Evolutionary conservation across 345 rosid species (phyloP), one percentile per base, ranked within the genome.

Genomic region (Fremontodendron californicum): DNA sequence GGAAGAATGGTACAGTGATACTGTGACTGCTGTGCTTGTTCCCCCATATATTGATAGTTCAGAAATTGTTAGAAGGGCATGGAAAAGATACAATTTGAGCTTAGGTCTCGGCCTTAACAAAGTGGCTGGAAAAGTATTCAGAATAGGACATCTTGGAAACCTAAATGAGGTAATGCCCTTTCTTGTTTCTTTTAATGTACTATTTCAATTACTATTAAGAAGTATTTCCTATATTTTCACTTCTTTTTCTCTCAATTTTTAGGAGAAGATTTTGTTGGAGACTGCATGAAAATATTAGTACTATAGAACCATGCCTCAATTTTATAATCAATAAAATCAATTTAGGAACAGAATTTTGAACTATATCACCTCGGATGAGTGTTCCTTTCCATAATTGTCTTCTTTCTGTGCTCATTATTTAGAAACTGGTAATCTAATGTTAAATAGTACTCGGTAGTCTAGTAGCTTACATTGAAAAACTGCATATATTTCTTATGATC

Each of bases 1-100:
- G 84, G 99, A 93, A 78, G 99, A 95, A 80, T 95, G 99, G 97
- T 87, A 71, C 84, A 95, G 99, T 77, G 91, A 95, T 88, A 93
- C 99, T 0, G 99, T 95, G 82, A 93, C 99, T 29, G 97, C 98
- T 21, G 97, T 95, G 39, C 43, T 95, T 2, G 97, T 95, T 77
- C 99, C 99, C 4, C 92, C 97, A 3, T 46, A 89, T 66, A 90
- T 95, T 25, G 92, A 95, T 42, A 88, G 99, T 57, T 9, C 90
- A 2, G 99, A 95, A 85, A 82, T 95, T 74, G 99, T 95, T 70
- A 88, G 82, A 87, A 54, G 27, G 27, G 60, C 60, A 54, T 54
- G 60, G 60, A 54, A 54, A 25, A n/a, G 60, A 54, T 54, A 54
- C 60, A 54, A 54, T 54, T 64, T 95, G 65, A 93, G 96, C 88